Evolutionary conservation across 306 rosid species (phyloP).

Genomic region (Citrullus colocynthis): DNA sequence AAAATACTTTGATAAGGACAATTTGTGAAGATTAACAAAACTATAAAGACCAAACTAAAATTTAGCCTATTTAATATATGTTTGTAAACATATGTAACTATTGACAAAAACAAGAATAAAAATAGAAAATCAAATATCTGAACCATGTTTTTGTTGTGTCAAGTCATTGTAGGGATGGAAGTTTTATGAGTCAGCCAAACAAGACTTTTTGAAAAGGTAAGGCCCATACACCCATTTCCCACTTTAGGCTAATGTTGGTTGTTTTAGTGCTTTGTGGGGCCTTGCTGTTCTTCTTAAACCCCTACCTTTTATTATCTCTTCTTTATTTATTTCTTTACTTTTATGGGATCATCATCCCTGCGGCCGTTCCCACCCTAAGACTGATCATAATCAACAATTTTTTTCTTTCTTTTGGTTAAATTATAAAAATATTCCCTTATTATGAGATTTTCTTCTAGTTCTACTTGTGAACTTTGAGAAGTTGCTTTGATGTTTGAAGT

Average conservation of each 20-base stretch:
- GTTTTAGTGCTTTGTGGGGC: slow-evolving; percentile 15
- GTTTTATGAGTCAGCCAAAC: slow-evolving; percentile 8
- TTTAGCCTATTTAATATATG: too few species aligned
- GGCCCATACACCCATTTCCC: slow-evolving; percentile 9
- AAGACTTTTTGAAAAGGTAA: slow-evolving; percentile 1
- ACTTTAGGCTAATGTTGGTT: slow-evolving; percentile 17
- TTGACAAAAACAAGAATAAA: too few species aligned
- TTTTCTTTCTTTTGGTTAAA: too few species aligned
- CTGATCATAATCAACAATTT: too few species aligned
- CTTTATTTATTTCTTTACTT: neutral
- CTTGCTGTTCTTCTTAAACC: neutral
- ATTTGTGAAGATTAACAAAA: too few species aligned
- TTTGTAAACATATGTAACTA: too few species aligned
- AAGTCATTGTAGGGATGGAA: neutral
- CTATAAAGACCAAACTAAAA: too few species aligned
- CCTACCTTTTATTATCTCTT: neutral
- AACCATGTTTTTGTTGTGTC: neutral
- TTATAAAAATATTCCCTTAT: too few species aligned
- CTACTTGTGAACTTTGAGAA: too few species aligned
- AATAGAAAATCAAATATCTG: neutral
- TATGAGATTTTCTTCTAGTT: too few species aligned
- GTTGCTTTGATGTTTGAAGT: too few species aligned
- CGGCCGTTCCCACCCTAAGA: neutral
- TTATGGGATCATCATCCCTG: neutral
- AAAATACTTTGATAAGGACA: too few species aligned